A percentile compares a stretch with the other conserved stretches of the same genome.
phyloP scores from a whole-genome alignment of 2,329 filamentous ascomycete genomes.

The Alternaria metachromatica region DNA sequence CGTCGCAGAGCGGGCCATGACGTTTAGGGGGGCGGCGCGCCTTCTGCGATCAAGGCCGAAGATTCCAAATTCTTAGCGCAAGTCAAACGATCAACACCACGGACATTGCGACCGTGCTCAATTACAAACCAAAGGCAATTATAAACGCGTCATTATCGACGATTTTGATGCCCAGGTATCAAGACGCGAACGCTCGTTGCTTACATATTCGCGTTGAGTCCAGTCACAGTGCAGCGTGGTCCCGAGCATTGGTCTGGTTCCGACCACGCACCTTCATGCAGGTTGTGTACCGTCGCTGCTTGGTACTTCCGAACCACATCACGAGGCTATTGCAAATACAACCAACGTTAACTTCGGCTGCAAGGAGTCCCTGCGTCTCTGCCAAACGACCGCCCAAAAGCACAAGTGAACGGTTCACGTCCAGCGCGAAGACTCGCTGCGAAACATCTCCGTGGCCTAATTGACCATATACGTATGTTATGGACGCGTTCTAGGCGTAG shows the following conservation, averaged over 20 bases:
- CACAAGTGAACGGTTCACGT: neutral
- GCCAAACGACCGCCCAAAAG: neutral
- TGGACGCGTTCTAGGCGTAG: neutral
- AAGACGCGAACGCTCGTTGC: constrained; percentile 1
- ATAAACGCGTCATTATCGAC: neutral
- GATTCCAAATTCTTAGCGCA: constrained; percentile 2
- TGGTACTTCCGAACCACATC: neutral
- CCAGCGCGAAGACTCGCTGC: neutral
- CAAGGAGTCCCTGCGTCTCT: constrained; percentile 7
- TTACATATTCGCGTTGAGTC: constrained; percentile 19
- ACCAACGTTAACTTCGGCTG: constrained; percentile 10
- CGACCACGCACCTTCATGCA: constrained; percentile 6
- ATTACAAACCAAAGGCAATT: neutral
- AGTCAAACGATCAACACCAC: neutral
- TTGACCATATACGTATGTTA: neutral
- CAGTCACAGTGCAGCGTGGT: constrained; percentile 30
- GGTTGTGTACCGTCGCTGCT: neutral
- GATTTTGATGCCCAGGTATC: neutral
- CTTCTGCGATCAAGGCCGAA: neutral
- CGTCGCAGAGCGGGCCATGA: constrained; percentile 2
- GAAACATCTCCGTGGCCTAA: neutral
- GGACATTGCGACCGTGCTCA: neutral
- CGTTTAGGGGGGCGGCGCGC: neutral
- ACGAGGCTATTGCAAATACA: neutral
- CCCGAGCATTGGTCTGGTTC: constrained; percentile 6